These are phyloP conservation scores for Ogataea thermomethanolica DNA, from an alignment of 805 yeast genomes.

Conservation along the genomic window DNA sequence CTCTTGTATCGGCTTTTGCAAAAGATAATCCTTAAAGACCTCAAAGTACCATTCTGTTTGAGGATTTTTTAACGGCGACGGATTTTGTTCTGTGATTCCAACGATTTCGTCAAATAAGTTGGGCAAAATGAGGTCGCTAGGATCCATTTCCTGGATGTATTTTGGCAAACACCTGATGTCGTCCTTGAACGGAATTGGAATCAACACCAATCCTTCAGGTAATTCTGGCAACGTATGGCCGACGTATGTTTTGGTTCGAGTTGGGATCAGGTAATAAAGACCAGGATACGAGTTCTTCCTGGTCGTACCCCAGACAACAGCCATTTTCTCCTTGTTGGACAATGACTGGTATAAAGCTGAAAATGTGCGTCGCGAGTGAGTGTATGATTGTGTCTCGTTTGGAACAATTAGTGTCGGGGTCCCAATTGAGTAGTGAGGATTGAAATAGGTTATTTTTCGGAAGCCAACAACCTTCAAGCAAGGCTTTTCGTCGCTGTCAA, in stretches of 20 bases:
- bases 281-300: constrained; percentile 52
- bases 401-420: constrained; percentile 67
- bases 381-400: constrained; percentile 48
- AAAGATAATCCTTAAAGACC: constrained; percentile 57
- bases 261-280: constrained; percentile 59
- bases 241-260: constrained; percentile 22
- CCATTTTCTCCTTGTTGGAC: constrained; percentile 48
- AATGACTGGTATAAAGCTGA: constrained; percentile 64
- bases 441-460: constrained; percentile 42
- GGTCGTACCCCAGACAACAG: constrained; percentile 69
- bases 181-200: constrained; percentile 69
- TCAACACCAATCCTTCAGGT: constrained; percentile 72
- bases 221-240: constrained; percentile 8
- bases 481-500: constrained; percentile 39
- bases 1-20: constrained; percentile 48
- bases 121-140: constrained; percentile 14
- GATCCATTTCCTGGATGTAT: constrained; percentile 22
- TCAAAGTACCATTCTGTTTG: constrained; percentile 63
- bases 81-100: constrained; percentile 29
- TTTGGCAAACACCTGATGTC: constrained; percentile 67
- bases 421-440: constrained; percentile 48
- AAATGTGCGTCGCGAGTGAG: constrained; percentile 65
- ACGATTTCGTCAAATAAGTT: constrained; percentile 23
- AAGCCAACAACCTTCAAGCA: constrained; percentile 68
- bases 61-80: constrained; percentile 49